phyloP scores from a whole-genome alignment of 1,139 yeast genomes.

The Geotrichum aggregatum region DNA sequence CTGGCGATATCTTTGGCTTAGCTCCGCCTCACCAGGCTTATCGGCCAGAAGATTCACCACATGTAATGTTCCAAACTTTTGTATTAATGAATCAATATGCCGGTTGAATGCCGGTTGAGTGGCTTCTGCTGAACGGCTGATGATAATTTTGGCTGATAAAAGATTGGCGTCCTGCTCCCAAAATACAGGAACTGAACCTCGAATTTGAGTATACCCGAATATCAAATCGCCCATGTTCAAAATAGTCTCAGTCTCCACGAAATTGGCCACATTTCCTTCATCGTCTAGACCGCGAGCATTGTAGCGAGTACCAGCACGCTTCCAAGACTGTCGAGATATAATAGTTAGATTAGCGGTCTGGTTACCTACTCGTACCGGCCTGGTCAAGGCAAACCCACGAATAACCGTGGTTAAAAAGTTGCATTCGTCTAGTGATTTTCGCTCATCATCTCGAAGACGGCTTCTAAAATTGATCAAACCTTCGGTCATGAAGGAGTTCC shows the following conservation, averaged over 20 bases:
- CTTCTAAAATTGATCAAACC: conserved; percentile 73
- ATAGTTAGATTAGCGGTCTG: conserved; percentile 59
- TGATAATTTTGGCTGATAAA: conserved; percentile 71
- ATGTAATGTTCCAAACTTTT: conserved; percentile 82
- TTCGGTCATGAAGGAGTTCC: conserved; percentile 90
- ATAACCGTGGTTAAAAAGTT: conserved; percentile 86
- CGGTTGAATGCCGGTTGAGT: conserved; percentile 83
- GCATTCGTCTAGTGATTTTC: conserved; percentile 60
- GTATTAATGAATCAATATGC: conserved; percentile 67
- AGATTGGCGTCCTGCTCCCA: conserved; percentile 96
- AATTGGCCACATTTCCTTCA: conserved; percentile 91
- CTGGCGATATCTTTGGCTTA: conserved; percentile 60
- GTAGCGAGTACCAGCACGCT: conserved; percentile 91
- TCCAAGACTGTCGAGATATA: conserved; percentile 90
- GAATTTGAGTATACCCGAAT: conserved; percentile 76
- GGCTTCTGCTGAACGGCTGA: conserved; percentile 86
- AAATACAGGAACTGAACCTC: conserved; percentile 94
- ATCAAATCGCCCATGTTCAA: conserved; percentile 52
- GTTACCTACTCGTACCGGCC: conserved; percentile 49
- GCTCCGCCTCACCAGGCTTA: conserved; percentile 69
- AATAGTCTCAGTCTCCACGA: conserved; percentile 89
- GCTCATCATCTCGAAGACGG: conserved; percentile 58
- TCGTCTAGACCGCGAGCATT: conserved; percentile 95
- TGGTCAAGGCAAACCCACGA: conserved; percentile 88
- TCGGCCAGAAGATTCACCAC: conserved; percentile 78